Evolutionary conservation across 352 stramenopile species (phyloP), one percentile per base, ranked within the genome.

Genomic region (Bremia lactucae): DNA sequence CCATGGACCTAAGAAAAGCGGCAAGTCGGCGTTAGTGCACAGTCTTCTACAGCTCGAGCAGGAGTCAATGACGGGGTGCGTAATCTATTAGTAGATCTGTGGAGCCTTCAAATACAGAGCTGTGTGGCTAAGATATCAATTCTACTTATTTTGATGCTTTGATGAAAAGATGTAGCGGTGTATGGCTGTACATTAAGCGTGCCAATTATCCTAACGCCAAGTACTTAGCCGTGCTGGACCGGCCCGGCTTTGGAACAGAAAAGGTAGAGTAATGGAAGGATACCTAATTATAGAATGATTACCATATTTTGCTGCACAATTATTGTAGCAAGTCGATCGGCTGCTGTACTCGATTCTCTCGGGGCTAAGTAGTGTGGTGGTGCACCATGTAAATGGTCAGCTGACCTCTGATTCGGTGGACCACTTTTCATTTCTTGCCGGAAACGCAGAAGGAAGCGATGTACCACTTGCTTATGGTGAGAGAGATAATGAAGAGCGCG

Each of bases 181-280:
- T 77, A 33, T 83, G 73, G 68, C 42, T 90, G 29, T 90, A 90
- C 36, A 55, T 90, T n/a, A 79, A 78, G 54, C 46, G 58, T 4
- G 46, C 65, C 0, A 70, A 82, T 36, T 80, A 79, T 36, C 57
- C 65, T 8, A 81, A 73, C 35, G 74, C 67, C 19, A 84, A 84
- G 45, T 90, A 90, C 54, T 55, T 90, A 34, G 72, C 62, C 10
- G 54, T 85, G 14, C 58, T 90, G 28, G 71, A 85, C 20, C 66
- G 66, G 10, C 55, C 65, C 2, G 72, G 71, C 21, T 86, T 79
- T 42, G 46, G 52, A 20, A 22, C 38, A 7, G 22, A 61, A 8
- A 45, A 37, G 28, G 35, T 55, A 49, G 70, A 28, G 49, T 72
- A 21, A 37, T 28, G 15, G 18, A 16, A 16, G 11, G 22, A 15